A percentile compares a stretch with the other conserved stretches of the same genome.
phyloP scores from a whole-genome alignment of 345 rosid species.

The Eucalyptus rudis region DNA sequence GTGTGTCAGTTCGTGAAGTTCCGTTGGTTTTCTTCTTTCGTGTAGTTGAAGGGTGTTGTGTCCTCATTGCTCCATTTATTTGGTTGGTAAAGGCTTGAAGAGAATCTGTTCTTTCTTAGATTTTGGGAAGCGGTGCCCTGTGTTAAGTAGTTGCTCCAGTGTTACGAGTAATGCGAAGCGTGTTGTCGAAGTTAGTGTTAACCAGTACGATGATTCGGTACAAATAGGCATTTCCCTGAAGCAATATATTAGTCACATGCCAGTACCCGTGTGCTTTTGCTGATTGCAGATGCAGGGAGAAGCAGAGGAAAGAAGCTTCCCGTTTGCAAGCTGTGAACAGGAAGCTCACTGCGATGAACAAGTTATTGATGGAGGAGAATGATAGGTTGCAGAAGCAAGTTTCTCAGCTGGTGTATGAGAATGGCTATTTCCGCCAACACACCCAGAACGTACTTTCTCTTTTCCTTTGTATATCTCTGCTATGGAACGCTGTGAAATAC shows the following conservation, averaged over 20 bases:
- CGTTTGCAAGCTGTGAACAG: constrained; percentile 97
- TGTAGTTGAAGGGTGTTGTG: not conserved
- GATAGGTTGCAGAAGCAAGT: constrained; percentile 99
- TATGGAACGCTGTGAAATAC: not conserved
- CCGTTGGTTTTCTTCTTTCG: not conserved
- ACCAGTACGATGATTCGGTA: not conserved
- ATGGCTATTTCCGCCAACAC: constrained; percentile 95
- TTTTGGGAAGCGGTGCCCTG: not conserved
- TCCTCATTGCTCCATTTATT: not conserved
- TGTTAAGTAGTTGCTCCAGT: not conserved
- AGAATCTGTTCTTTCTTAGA: not conserved
- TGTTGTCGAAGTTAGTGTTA: not conserved
- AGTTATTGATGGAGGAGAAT: constrained; percentile 98
- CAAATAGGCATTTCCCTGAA: not conserved
- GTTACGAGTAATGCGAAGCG: not conserved
- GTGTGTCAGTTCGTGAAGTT: not conserved
- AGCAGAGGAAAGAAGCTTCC: constrained; percentile 97
- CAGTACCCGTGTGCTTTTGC: not conserved
- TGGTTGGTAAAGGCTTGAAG: not conserved
- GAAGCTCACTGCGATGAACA: constrained; percentile 95
- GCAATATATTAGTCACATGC: not conserved
- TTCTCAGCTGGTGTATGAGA: constrained; percentile 92
- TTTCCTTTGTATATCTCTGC: not conserved
- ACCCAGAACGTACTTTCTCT: constrained; percentile 49
- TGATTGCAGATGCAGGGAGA: constrained; percentile 85